These are phyloP conservation scores for Penicillium lividum DNA, from an alignment of 495 filamentous ascomycete genomes.

Conservation along the genomic window DNA sequence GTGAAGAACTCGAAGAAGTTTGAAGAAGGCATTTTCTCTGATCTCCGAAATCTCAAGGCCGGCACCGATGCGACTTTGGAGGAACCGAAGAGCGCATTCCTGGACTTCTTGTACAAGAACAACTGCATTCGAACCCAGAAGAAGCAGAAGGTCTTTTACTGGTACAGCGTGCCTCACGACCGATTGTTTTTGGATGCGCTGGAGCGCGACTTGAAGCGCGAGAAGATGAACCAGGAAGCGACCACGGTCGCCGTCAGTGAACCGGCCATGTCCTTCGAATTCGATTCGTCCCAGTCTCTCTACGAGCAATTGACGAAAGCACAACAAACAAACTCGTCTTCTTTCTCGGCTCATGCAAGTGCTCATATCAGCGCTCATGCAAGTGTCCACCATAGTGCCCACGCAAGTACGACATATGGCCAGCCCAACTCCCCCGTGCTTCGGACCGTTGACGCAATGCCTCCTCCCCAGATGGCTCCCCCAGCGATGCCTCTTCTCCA, in stretches of 20 bases:
- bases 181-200: slow-evolving; percentile 95
- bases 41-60: slow-evolving; percentile 95
- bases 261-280: slow-evolving; percentile 96
- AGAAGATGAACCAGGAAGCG: slow-evolving; percentile 98
- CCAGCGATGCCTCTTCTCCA: slow-evolving; percentile 75
- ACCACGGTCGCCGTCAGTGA: slow-evolving; percentile 96
- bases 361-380: too few species aligned
- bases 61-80: slow-evolving; percentile 98
- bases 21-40: slow-evolving; percentile 98
- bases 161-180: slow-evolving; percentile 99
- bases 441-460: slow-evolving; percentile 86
- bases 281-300: slow-evolving; percentile 97
- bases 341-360: slow-evolving; percentile 83
- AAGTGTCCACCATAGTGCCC: slow-evolving; percentile 41
- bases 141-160: slow-evolving; percentile 99
- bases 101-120: slow-evolving; percentile 99
- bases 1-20: slow-evolving; percentile 99
- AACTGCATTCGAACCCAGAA: slow-evolving; percentile 99
- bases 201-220: slow-evolving; percentile 94
- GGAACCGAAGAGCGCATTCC: slow-evolving; percentile 96
- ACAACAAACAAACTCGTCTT: slow-evolving; percentile 96
- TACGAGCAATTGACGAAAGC: slow-evolving; percentile 99
- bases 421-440: slow-evolving; percentile 83
- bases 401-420: slow-evolving; percentile 74
- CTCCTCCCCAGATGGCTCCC: slow-evolving; percentile 66